A percentile compares a stretch with the other conserved stretches of the same genome.
Conservation (phyloP, 2,329 filamentous ascomycete species). For the Ophidiomyces ophidiicola region DNA sequence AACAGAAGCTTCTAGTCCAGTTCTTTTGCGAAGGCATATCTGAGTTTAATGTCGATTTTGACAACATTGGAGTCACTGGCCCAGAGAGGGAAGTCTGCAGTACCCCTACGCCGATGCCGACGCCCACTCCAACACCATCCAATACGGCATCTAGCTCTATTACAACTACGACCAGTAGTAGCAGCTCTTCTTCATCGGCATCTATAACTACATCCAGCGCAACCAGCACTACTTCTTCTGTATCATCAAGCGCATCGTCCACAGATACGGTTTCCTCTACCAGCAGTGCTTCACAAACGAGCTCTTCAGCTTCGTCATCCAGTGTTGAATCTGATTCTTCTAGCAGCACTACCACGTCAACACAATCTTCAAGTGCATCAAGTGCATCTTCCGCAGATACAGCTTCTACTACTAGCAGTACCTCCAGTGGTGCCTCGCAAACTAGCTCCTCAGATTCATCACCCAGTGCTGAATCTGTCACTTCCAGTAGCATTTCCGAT, state of each 20-base stretch:
- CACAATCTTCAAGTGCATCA: neutral
- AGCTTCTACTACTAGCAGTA: neutral
- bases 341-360: neutral
- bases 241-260: too few species aligned
- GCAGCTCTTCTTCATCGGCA: too few species aligned
- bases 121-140: neutral
- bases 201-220: too few species aligned
- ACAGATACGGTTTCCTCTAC: too few species aligned
- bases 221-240: too few species aligned
- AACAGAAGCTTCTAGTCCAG: neutral
- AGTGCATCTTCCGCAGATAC: neutral
- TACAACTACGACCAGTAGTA: slow-evolving; percentile 1
- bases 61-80: neutral
- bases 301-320: too few species aligned
- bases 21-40: neutral
- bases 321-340: too few species aligned
- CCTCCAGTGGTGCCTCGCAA: neutral
- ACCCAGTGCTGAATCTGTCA: slow-evolving; percentile 1
- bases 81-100: neutral
- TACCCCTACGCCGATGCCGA: neutral
- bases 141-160: too few species aligned
- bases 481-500: neutral
- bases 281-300: too few species aligned
- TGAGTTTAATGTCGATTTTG: slow-evolving; percentile 1
- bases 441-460: neutral